A percentile compares a stretch with the other conserved stretches of the same genome.
Evolutionary conservation across 805 yeast genomes (phyloP).

Genomic region (Tetrapisispora pingtungensis): DNA sequence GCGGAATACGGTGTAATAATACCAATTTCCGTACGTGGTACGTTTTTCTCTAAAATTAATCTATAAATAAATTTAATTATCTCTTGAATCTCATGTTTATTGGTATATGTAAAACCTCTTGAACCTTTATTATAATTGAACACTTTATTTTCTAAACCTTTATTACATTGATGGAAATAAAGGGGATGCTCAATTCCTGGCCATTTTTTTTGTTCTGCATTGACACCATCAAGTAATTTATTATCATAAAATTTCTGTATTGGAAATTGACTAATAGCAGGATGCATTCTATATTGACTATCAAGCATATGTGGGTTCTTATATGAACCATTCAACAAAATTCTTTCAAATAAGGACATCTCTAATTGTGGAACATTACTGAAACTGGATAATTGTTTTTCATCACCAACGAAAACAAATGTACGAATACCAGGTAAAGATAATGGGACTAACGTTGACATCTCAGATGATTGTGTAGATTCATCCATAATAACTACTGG

Average conservation of each 20-base stretch:
- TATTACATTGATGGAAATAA: conserved; percentile 50
- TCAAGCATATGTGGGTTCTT: conserved; percentile 56
- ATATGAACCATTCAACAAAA: conserved; percentile 51
- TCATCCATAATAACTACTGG: conserved; percentile 75
- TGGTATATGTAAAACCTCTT: conserved; percentile 51
- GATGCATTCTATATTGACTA: conserved; percentile 63
- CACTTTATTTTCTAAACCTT: conserved; percentile 39
- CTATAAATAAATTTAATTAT: conserved; percentile 40
- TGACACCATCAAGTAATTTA: conserved; percentile 49
- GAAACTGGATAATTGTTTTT: conserved; percentile 63
- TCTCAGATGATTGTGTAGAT: conserved; percentile 68
- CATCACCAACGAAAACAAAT: conserved; percentile 68
- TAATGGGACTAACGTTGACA: conserved; percentile 58
- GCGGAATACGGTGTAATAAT: conserved; percentile 71
- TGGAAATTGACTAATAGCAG: conserved; percentile 80
- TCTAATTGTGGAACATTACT: conserved; percentile 58
- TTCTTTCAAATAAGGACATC: conserved; percentile 59
- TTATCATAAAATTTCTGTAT: conserved; percentile 72
- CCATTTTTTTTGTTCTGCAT: conserved; percentile 38
- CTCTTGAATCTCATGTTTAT: conserved; percentile 41
- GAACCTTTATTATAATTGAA: conserved; percentile 33
- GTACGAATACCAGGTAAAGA: conserved; percentile 58
- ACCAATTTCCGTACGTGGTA: conserved; percentile 44
- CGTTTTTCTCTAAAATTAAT: conserved; percentile 45
- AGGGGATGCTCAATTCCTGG: conserved; percentile 46